Evolutionary conservation across 2,329 filamentous ascomycete genomes (phyloP).

Genomic region (Colletotrichum limetticola): DNA sequence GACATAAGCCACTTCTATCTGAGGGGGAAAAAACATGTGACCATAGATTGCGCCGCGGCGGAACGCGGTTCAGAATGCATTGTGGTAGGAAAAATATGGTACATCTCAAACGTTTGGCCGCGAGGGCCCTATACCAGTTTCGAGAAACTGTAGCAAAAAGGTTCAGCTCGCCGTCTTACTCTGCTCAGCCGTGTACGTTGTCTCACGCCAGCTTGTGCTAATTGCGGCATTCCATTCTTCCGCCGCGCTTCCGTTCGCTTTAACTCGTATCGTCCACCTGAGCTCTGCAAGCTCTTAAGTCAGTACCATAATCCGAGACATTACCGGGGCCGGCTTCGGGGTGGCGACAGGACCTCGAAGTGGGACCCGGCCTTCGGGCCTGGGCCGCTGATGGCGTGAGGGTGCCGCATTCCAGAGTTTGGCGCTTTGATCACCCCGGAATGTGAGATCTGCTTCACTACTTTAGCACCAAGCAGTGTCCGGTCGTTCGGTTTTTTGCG

Average conservation of each 20-base stretch:
- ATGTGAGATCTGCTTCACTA: neutral
- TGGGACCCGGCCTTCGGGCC: neutral
- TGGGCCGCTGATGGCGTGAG: neutral
- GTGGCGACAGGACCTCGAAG: neutral
- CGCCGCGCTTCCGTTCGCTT: neutral
- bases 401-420: neutral
- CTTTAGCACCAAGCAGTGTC: too few species aligned
- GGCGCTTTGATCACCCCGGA: neutral
- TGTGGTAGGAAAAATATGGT: neutral
- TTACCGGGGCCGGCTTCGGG: neutral
- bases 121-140: neutral
- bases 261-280: neutral
- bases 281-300: neutral
- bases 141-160: neutral
- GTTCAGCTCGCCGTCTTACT: neutral
- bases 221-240: neutral
- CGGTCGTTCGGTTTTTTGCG: too few species aligned
- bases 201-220: neutral
- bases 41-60: neutral
- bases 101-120: neutral
- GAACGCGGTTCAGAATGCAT: neutral
- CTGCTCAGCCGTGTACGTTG: neutral
- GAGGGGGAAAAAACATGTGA: constrained; percentile 14
- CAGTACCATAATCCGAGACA: neutral
- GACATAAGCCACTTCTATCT: constrained; percentile 12